Evolutionary conservation across 2,329 filamentous ascomycete genomes (phyloP).

Genomic region (Phoma herbarum): DNA sequence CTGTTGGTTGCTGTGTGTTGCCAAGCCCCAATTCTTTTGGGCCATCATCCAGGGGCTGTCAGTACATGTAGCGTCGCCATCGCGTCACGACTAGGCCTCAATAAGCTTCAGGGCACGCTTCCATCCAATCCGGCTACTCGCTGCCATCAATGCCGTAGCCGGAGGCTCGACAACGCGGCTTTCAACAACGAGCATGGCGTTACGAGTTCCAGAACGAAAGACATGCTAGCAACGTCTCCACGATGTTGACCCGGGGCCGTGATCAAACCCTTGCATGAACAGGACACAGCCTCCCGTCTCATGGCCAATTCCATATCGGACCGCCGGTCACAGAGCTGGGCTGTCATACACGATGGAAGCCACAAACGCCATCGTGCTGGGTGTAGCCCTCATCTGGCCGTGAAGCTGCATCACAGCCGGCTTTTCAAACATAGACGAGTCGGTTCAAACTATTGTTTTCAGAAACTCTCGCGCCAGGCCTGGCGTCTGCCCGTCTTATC

Average conservation of each 20-base stretch:
- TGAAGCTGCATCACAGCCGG: slow-evolving; percentile 25
- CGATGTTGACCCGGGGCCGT: slow-evolving; percentile 14
- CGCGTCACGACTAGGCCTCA: slow-evolving; percentile 18
- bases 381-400: slow-evolving; percentile 35
- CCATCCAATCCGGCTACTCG: slow-evolving; percentile 13
- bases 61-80: slow-evolving; percentile 43
- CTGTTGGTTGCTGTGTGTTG: slow-evolving; percentile 30
- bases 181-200: slow-evolving; percentile 7
- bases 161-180: slow-evolving; percentile 11
- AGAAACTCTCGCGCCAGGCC: slow-evolving; percentile 26
- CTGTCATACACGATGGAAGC: slow-evolving; percentile 41
- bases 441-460: slow-evolving; percentile 25
- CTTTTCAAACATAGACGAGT: slow-evolving; percentile 22
- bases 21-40: slow-evolving; percentile 33
- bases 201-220: slow-evolving; percentile 1
- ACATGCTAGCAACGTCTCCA: slow-evolving; percentile 14
- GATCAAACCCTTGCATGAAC: slow-evolving; percentile 24
- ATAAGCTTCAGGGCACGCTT: slow-evolving; percentile 25
- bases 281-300: slow-evolving; percentile 22
- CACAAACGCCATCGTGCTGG: slow-evolving; percentile 42
- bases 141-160: slow-evolving; percentile 16
- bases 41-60: slow-evolving; percentile 43
- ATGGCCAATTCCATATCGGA: slow-evolving; percentile 17
- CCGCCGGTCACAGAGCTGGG: slow-evolving; percentile 25
- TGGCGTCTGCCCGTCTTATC: slow-evolving; percentile 19